Evolutionary conservation across 2,329 filamentous ascomycete species (phyloP).

Genomic region (Aspergillus hiratsukae): DNA sequence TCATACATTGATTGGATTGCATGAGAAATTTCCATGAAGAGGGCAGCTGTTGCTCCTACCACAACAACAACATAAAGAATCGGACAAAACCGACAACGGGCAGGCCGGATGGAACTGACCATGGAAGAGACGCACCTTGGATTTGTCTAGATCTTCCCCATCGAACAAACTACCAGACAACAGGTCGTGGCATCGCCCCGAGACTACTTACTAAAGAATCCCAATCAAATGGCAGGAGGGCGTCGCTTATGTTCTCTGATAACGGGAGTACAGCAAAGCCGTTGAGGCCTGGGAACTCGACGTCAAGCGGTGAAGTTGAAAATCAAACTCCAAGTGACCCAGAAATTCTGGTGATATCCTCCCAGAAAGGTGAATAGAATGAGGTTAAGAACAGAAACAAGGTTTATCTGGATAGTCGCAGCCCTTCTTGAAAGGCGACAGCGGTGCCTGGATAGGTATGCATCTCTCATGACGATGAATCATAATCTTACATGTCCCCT

Average conservation of each 20-base stretch:
- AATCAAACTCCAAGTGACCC: background rate
- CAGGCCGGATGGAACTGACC: background rate
- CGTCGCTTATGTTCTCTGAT: background rate
- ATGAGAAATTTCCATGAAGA: too few species aligned
- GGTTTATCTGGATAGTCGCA: too few species aligned
- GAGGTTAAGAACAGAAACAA: too few species aligned
- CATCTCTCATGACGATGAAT: background rate
- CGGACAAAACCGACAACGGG: background rate
- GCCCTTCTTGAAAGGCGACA: background rate
- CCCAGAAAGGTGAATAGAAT: background rate
- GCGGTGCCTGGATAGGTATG: too few species aligned
- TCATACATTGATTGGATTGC: too few species aligned
- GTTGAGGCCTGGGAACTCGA: background rate
- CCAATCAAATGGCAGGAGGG: background rate
- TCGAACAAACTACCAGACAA: background rate
- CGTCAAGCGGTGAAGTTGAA: background rate
- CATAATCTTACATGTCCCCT: background rate
- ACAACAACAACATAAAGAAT: background rate
- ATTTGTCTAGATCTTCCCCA: too few species aligned
- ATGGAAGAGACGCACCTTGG: background rate
- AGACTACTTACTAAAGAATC: background rate
- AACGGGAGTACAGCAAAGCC: background rate
- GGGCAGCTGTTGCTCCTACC: background rate
- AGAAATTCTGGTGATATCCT: background rate
- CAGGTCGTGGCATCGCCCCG: too few species aligned